Evolutionary conservation across 1,139 yeast species (phyloP), one percentile per base, ranked within the genome.

Genomic region (Geotrichum histeridarum): DNA sequence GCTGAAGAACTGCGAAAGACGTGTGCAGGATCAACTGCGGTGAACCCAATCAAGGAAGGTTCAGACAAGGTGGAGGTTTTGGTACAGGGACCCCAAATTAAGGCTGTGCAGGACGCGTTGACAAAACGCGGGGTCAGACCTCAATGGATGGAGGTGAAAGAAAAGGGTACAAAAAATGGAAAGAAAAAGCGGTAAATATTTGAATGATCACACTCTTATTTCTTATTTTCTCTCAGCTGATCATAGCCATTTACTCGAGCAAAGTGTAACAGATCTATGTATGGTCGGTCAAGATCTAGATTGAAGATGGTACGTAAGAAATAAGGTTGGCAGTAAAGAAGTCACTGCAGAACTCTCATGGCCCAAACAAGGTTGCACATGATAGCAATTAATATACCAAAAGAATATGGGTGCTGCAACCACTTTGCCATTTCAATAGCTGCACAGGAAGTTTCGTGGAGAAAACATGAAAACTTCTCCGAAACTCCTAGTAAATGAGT

Each of bases 71-170:
- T 75, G 31, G 95, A 87, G 62, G 90, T 91, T 1, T 77, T 82
- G 50, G 95, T 93, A 1, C 98, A 93, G 70, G 99, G 99, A 0
- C 88, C 94, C 1, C 98, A 93, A 66, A 83, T 84, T 14, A 77
- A 79, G 51, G 70, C 79, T 1, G 80, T 87, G 12, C 73, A 76
- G 17, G 83, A 82, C 3, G 67, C 84, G 39, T 72, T 91, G 57
- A 78, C 77, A 35, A 77, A 82, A 59, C 73, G 75, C 54, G 96
- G 97, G 0, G 71, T 93, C 17, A 84, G 86, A 27, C 68, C 77
- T 1, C 68, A 76, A n/a, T 86, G 84, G 81, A 82, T 88, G 30
- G 77, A 78, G 37, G 79, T 82, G 57, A 83, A 78, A 54, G 89
- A 87, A 63, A 85, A 82, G 63, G 73, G 80, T 31, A 85, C 83